These are phyloP conservation scores for Babesia sp. DNA, from an alignment of 169 alveolate genomes.

Conservation along the genomic window DNA sequence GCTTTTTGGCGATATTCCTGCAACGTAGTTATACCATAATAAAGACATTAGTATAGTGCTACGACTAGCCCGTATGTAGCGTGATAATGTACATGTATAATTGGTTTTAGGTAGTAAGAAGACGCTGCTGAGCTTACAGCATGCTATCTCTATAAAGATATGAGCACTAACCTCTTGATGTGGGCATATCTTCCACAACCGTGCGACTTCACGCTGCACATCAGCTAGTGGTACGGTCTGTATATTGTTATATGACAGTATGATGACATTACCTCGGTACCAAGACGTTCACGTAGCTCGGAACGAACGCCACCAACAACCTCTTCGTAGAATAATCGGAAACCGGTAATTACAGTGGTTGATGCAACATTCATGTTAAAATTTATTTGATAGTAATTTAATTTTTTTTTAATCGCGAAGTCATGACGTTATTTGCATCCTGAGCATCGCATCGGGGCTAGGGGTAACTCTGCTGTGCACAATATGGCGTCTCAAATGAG, in stretches of 20 bases:
- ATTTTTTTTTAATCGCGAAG: neutral
- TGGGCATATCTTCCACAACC: conserved; percentile 26
- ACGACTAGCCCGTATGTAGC: too few relatives aligned
- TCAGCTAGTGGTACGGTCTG: conserved; percentile 18
- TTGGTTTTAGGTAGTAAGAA: too few relatives aligned
- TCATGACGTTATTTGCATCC: conserved; percentile 1
- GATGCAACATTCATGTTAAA: neutral
- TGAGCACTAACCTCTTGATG: conserved; percentile 11
- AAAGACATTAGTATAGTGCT: too few relatives aligned
- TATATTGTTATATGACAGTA: neutral
- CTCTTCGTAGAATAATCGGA: conserved; percentile 27
- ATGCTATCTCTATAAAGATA: neutral
- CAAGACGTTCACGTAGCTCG: conserved; percentile 24
- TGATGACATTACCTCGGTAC: conserved; percentile 14
- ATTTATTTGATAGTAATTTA: neutral
- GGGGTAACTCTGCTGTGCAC: conserved; percentile 50
- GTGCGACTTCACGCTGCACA: conserved; percentile 26
- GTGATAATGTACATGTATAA: too few relatives aligned
- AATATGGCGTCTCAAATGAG: conserved; percentile 80
- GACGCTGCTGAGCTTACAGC: too few relatives aligned
- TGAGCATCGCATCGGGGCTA: conserved; percentile 16
- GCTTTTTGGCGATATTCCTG: conserved; percentile 44
- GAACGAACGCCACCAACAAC: conserved; percentile 15
- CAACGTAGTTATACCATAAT: neutral
- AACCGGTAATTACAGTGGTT: neutral